A percentile compares a stretch with the other conserved stretches of the same genome.
These are phyloP conservation scores for Coprinopsis strossmayeri DNA, from an alignment of 768 basidiomycete species.

Conservation along the genomic window DNA sequence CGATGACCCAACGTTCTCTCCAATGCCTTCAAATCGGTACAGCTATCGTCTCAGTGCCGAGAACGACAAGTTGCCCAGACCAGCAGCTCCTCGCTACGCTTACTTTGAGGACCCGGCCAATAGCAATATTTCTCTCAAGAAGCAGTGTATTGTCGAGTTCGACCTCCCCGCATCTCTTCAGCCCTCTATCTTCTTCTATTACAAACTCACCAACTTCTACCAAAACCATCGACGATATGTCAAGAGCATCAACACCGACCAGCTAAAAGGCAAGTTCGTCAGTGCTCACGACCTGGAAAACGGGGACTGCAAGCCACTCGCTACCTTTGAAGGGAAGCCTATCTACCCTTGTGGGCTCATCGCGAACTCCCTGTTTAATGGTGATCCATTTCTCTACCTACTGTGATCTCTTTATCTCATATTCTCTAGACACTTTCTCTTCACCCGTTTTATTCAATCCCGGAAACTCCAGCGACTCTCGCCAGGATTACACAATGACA, in stretches of 20 bases:
- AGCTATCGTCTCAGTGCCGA: constrained; percentile 55
- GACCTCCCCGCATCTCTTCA: constrained; percentile 72
- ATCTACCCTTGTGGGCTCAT: constrained; percentile 97
- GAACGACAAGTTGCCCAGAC: constrained; percentile 46
- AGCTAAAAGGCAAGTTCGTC: constrained; percentile 71
- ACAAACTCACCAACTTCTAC: constrained; percentile 94
- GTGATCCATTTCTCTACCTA: constrained; percentile 30
- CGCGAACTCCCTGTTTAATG: constrained; percentile 96
- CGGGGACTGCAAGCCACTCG: constrained; percentile 88
- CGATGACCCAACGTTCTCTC: constrained; percentile 30
- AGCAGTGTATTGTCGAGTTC: constrained; percentile 77
- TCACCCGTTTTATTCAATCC: constrained; percentile 55
- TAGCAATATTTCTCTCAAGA: constrained; percentile 32
- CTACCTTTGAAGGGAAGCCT: constrained; percentile 41
- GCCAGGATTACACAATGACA: constrained; percentile 65
- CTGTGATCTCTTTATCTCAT: constrained; percentile 4
- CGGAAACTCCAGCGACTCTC: constrained; percentile 29
- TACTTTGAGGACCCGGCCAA: constrained; percentile 57
- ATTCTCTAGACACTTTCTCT: constrained; percentile 66
- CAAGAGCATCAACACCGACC: constrained; percentile 78
- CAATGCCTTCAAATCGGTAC: constrained; percentile 64
- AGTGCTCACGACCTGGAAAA: constrained; percentile 41
- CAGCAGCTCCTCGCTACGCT: constrained; percentile 64
- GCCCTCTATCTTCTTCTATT: constrained; percentile 83
- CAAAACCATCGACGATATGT: constrained; percentile 99